Evolutionary conservation across 139 green algal genomes (phyloP).

Genomic region (Auxenochlorella pyrenoidosa): DNA sequence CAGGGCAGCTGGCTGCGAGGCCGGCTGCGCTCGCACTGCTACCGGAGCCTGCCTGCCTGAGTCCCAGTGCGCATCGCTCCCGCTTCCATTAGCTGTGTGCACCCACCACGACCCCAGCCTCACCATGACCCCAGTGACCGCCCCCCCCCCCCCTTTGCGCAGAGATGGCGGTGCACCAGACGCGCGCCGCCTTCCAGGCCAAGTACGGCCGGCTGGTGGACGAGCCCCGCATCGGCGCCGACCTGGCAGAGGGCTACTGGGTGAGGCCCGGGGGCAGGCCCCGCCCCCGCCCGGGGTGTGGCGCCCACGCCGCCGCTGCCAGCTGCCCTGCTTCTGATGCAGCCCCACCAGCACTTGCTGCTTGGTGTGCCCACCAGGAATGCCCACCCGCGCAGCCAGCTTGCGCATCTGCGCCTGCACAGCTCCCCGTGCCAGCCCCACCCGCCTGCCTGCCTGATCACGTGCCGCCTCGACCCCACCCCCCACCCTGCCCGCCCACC

Average conservation of each 20-base stretch:
- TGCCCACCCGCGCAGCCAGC: too few relatives aligned
- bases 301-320: not conserved
- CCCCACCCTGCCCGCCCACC: not conserved
- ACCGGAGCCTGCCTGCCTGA: too few relatives aligned
- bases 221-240: conserved; percentile 58
- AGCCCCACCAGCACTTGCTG: not conserved
- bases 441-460: not conserved
- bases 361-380: too few relatives aligned
- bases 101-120: too few relatives aligned
- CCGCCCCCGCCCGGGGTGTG: not conserved
- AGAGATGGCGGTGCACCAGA: conserved; percentile 83
- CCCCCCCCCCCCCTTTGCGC: conserved; percentile 36
- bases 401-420: too few relatives aligned
- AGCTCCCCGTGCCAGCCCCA: not conserved
- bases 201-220: conserved; percentile 63
- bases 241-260: conserved; percentile 45
- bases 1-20: conserved; percentile 36
- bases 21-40: too few relatives aligned
- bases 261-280: not conserved
- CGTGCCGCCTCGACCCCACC: not conserved
- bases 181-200: conserved; percentile 71
- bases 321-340: too few relatives aligned
- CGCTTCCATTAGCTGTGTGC: too few relatives aligned
- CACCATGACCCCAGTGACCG: too few relatives aligned
- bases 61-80: too few relatives aligned